phyloP scores from a whole-genome alignment of 1,139 yeast genomes.

The Nadsonia starkeyi-henricii region DNA sequence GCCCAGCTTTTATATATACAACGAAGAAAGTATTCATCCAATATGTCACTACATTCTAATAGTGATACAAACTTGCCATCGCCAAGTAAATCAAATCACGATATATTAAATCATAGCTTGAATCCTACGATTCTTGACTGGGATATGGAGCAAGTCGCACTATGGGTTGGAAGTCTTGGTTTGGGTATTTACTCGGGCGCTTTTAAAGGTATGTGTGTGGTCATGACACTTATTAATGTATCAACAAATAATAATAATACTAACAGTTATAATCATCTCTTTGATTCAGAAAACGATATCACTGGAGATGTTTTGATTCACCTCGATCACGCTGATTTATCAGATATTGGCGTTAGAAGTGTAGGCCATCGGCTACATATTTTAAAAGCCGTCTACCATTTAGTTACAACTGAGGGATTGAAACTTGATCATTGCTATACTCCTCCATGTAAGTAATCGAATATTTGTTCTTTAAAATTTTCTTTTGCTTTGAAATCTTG shows the following conservation, averaged over 20 bases:
- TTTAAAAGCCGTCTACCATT: constrained; percentile 23
- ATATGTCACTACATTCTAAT: not conserved
- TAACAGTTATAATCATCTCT: not conserved
- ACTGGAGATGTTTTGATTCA: constrained; percentile 29
- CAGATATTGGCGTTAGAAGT: constrained; percentile 26
- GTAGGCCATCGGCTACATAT: constrained; percentile 29
- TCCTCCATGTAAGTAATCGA: constrained; percentile 14
- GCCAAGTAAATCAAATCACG: not conserved
- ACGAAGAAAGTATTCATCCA: no score
- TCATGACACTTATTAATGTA: not conserved
- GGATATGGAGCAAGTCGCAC: constrained; percentile 4
- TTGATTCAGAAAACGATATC: constrained; percentile 21
- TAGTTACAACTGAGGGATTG: constrained; percentile 18
- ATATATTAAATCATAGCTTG: not conserved
- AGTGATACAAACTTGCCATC: not conserved
- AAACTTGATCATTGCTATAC: constrained; percentile 20
- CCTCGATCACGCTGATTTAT: constrained; percentile 25
- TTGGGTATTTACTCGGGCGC: constrained; percentile 4
- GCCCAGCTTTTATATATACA: no score
- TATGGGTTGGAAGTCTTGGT: constrained; percentile 4
- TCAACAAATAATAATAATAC: not conserved
- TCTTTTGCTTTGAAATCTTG: not conserved
- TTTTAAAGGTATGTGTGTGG: not conserved
- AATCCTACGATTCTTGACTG: not conserved
- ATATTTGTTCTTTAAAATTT: not conserved